Percentiles rank a stretch among this genome's conserved stretches.
Evolutionary conservation across 352 stramenopile species (phyloP).

Genomic region (Vaucheria bursata): DNA sequence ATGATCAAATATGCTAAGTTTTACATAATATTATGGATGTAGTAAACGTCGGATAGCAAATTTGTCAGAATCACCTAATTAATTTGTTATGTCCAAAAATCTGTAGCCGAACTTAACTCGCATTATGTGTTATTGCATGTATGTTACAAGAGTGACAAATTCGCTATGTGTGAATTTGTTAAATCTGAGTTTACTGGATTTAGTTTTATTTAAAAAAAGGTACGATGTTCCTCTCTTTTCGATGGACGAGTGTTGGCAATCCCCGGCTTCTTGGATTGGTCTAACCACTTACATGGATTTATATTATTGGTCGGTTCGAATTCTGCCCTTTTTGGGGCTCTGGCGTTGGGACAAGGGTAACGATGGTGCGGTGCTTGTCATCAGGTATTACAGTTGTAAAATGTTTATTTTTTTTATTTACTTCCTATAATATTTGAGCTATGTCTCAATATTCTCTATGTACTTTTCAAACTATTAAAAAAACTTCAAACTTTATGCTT

Average conservation of each 20-base stretch:
- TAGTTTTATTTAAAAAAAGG: neutral
- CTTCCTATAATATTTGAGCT: too few species aligned
- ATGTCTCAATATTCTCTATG: too few species aligned
- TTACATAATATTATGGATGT: too few species aligned
- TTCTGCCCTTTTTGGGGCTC: neutral
- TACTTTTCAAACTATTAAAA: too few species aligned
- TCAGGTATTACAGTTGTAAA: too few species aligned
- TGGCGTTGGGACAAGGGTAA: neutral
- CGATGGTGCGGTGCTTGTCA: neutral
- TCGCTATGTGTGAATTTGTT: neutral
- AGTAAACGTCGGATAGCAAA: too few species aligned
- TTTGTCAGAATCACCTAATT: too few species aligned
- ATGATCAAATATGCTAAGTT: too few species aligned
- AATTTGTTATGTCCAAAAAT: too few species aligned
- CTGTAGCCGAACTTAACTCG: too few species aligned
- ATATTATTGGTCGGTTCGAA: neutral
- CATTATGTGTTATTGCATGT: neutral
- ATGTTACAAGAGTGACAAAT: neutral
- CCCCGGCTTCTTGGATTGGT: neutral
- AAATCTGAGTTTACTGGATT: neutral
- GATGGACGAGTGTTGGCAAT: neutral
- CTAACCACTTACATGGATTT: neutral
- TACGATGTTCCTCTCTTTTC: conserved; percentile 8
- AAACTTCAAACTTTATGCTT: too few species aligned
- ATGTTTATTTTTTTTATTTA: too few species aligned